phyloP scores from a whole-genome alignment of 352 stramenopile genomes.

The Globisporangium okanoganense region DNA sequence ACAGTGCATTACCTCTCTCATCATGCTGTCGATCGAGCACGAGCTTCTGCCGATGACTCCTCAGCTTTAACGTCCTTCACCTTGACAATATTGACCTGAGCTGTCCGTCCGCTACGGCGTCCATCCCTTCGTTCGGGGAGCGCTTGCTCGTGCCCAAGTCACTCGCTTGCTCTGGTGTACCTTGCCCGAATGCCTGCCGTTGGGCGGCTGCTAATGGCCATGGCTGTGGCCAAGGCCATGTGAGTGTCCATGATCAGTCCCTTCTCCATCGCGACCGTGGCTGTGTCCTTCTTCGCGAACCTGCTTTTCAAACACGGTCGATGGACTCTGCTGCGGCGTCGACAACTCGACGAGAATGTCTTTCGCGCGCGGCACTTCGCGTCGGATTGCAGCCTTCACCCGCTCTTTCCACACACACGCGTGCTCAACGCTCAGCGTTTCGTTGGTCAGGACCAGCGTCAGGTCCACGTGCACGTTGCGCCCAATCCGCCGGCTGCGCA shows the following conservation, averaged over 20 bases:
- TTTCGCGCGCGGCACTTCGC: constrained; percentile 46
- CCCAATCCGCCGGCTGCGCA: constrained; percentile 57
- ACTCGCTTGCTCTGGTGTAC: not conserved
- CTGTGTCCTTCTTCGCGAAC: not conserved
- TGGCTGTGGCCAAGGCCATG: not conserved
- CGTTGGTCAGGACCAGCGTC: constrained; percentile 35
- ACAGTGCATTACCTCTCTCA: not conserved
- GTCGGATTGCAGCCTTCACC: constrained; percentile 42
- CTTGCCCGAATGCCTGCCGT: not conserved
- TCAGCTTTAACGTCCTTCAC: not conserved
- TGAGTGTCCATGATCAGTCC: not conserved
- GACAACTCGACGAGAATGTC: constrained; percentile 62
- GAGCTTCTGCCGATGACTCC: not conserved
- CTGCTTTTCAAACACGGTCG: constrained; percentile 23
- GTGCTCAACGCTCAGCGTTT: constrained; percentile 26
- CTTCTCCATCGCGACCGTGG: not conserved
- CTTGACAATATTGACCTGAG: not conserved
- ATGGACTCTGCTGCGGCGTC: constrained; percentile 22
- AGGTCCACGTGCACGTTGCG: constrained; percentile 59
- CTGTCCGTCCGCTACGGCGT: too few species aligned
- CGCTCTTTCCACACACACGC: constrained; percentile 59
- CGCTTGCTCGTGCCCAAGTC: not conserved
- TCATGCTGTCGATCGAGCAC: not conserved
- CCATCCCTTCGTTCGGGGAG: not conserved
- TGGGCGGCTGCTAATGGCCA: too few species aligned